Conservation (phyloP, 306 rosid genomes). For the Quercus robur region DNA sequence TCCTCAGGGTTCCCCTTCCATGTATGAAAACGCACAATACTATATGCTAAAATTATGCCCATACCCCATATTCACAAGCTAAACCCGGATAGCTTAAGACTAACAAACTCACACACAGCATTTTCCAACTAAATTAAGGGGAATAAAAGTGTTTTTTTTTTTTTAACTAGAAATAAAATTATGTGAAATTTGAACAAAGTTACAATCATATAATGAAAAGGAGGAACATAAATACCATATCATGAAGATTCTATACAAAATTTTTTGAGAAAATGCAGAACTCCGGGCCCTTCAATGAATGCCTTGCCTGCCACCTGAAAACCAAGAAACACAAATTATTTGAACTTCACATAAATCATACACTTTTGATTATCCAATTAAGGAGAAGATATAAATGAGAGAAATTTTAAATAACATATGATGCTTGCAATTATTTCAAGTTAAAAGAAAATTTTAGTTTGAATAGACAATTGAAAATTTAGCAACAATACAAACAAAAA, state of each 20-base stretch:
- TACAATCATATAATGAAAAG: too few relatives aligned
- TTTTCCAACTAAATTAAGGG: too few relatives aligned
- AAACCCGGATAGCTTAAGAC: too few relatives aligned
- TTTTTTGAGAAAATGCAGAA: neutral
- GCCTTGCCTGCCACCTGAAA: neutral
- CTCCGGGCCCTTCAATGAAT: neutral
- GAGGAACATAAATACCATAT: neutral
- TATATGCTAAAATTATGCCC: too few relatives aligned
- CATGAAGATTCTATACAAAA: neutral
- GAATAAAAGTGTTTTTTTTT: too few relatives aligned
- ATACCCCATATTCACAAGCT: too few relatives aligned
- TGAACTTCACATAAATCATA: neutral
- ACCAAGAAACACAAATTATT: neutral
- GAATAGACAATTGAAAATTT: neutral
- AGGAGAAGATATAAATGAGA: neutral
- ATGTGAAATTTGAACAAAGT: too few relatives aligned
- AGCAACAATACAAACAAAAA: neutral
- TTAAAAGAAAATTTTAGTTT: neutral
- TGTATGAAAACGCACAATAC: too few relatives aligned
- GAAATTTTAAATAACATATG: neutral
- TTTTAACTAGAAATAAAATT: too few relatives aligned
- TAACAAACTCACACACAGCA: too few relatives aligned
- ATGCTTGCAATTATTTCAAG: neutral
- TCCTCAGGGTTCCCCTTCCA: too few relatives aligned
- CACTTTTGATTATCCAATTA: neutral